Base-by-base conservation (phyloP, 2,329 filamentous ascomycete species). In the Curvularia lunata region DNA sequence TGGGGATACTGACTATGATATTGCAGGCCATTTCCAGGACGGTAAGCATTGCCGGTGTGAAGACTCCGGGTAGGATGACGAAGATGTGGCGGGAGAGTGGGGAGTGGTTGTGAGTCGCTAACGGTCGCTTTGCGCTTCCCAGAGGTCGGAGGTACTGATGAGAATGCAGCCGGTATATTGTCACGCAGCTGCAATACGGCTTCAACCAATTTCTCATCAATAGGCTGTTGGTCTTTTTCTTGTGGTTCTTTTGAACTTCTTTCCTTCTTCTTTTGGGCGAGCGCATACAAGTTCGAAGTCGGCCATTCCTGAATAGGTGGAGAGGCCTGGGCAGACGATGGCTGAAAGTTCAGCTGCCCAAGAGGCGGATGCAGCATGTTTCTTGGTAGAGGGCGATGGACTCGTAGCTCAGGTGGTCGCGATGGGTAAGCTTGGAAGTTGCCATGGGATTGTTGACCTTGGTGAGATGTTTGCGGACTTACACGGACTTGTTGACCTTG, bases 241-340 rank as follows among this genome's bases (percentile, higher is more conserved):
- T 49, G 18, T 28, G 49, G 32, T 27, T 38, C 43, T 38, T 41
- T 42, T 21, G 23, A 45, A 49, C 10, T 59, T 50, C 48, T 41
- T 12, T 59, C 57, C 34, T 60, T 54, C 37, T 62, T 60, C 32
- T 52, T 52, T 19, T 19, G 45, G 21, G 48, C 32, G 10, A 46
- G 21, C n/a, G 13, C 21, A 25, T 59, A n/a, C 23, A 54, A 30
- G 25, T 54, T 58, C 21, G 56, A 28, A 2, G 63, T 64, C 1
- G 61, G 63, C 64, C 64, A 66, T 48, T 66, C 45, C 16, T 68
- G 61, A 5, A 61, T 43, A 1, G 59, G 41, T 4, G 64, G 64
- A 34, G 46, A 10, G 27, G 7, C 27, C 2, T 27, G 30, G 18
- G 27, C 4, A 27, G 42, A 25, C 19, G n/a, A 1, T 12, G 5